Conservation (phyloP, 257 asterid genomes). For the Fraxinus americana region DNA sequence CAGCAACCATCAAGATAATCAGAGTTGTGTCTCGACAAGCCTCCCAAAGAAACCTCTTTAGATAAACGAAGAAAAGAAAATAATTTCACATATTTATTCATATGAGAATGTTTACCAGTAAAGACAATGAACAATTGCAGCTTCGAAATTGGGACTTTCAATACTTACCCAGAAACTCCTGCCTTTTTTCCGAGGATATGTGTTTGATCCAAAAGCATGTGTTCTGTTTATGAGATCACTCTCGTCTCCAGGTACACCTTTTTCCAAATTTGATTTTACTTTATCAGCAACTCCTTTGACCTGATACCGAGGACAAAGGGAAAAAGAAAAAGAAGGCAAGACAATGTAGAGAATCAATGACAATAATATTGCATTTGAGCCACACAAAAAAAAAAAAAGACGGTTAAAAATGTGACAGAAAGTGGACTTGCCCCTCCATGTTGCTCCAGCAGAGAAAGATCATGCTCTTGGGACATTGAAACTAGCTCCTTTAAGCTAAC, state of each 20-base stretch:
- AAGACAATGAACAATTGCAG: neutral
- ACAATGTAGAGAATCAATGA: neutral
- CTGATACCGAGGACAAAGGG: conserved; percentile 38
- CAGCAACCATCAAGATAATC: conserved; percentile 94
- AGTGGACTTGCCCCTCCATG: conserved; percentile 81
- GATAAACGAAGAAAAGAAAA: conserved; percentile 18
- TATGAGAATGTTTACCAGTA: neutral
- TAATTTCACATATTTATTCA: conserved; percentile 6
- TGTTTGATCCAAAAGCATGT: conserved; percentile 84
- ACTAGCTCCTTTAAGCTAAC: conserved; percentile 69
- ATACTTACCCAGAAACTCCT: conserved; percentile 78
- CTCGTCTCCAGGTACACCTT: conserved; percentile 76
- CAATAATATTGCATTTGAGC: neutral
- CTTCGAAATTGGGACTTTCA: conserved; percentile 2
- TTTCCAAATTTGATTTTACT: conserved; percentile 60
- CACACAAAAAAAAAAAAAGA: too few relatives aligned
- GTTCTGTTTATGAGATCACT: conserved; percentile 56
- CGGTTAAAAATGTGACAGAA: too few relatives aligned
- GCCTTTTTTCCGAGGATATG: conserved; percentile 95
- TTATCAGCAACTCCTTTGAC: conserved; percentile 70
- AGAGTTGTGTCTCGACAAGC: conserved; percentile 92
- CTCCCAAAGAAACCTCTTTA: conserved; percentile 87
- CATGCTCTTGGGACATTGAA: conserved; percentile 65
- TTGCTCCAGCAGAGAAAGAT: conserved; percentile 60
- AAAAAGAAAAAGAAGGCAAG: neutral